A percentile compares a stretch with the other conserved stretches of the same genome.
phyloP scores from a whole-genome alignment of 2,329 filamentous ascomycete species.

The Trematosphaeria pertusa region DNA sequence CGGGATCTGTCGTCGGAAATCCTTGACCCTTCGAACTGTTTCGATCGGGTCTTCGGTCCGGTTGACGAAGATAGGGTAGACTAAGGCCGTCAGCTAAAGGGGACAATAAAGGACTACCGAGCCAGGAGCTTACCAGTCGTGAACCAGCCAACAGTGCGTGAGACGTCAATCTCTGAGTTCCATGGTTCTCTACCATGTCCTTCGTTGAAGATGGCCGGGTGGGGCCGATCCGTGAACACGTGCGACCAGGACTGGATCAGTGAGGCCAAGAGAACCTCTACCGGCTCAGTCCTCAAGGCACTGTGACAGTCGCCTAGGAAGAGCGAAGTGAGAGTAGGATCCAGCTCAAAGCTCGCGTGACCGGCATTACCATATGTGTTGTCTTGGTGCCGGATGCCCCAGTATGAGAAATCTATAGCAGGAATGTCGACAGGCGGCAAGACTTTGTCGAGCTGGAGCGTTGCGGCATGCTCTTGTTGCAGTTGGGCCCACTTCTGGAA shows the following conservation, averaged over 20 bases:
- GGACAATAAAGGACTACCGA: no score
- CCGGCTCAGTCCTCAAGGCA: slow-evolving; percentile 60
- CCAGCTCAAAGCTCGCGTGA: slow-evolving; percentile 41
- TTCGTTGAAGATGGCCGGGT: slow-evolving; percentile 58
- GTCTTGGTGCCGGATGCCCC: slow-evolving; percentile 45
- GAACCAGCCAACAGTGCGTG: slow-evolving; percentile 67
- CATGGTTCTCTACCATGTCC: slow-evolving; percentile 48
- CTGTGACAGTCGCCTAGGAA: slow-evolving; percentile 44
- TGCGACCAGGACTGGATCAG: slow-evolving; percentile 63
- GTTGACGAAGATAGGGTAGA: slow-evolving; percentile 53
- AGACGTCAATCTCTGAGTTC: slow-evolving; percentile 58
- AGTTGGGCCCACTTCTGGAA: slow-evolving; percentile 51
- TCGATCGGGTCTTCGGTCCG: slow-evolving; percentile 49
- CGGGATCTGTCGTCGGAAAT: slow-evolving; percentile 52
- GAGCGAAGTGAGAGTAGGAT: slow-evolving; percentile 31
- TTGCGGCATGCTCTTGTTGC: slow-evolving; percentile 44
- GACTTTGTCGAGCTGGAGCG: slow-evolving; percentile 28
- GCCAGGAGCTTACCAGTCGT: slow-evolving; percentile 57
- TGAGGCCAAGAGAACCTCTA: slow-evolving; percentile 64
- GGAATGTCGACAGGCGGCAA: slow-evolving; percentile 41
- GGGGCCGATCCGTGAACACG: slow-evolving; percentile 60
- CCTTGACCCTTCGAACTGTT: slow-evolving; percentile 63
- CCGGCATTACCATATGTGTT: slow-evolving; percentile 48
- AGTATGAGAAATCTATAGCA: slow-evolving; percentile 44
- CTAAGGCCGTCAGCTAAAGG: no score